Base-by-base conservation (phyloP, 176 grass and related monocot species). In the Avena insularis region DNA sequence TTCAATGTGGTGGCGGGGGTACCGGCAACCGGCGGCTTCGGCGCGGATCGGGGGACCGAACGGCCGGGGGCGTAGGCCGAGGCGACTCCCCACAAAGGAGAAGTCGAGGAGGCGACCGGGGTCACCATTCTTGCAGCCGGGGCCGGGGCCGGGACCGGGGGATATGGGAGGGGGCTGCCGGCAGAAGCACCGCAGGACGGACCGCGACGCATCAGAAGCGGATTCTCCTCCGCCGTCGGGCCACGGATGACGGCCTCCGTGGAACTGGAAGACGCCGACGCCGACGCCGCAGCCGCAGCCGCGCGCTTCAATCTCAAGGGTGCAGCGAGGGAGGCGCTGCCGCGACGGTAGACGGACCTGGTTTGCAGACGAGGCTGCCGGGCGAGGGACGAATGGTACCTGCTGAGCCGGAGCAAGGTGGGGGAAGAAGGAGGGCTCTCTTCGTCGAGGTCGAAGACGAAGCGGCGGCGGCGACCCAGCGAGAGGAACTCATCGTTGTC, bases 401-500 rank as follows among this genome's bases (percentile, higher is more conserved):
- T 51, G 73, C 47, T 4, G 13, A 3, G 48, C 47, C 23, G 73
- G 21, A 51, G 23, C 0, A 53, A 31, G 73, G 7, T 13, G 23
- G 73, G 12, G 48, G 48, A 12, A 48, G 23, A 31, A 72, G 20
- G 70, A 29, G 23, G 23, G 21, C 21, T 51, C 23, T 51, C 48
- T 9, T 76, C 73, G 73, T 36, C 66, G 14, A 29, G 47, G 73
- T 53, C 6, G 73, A 15, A 9, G 10, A 1, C 19, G 19, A n/a
- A 10, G 33, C 73, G 73, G 2, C 23, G 48, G 13, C 48, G 73
- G 23, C 48, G 47, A 16, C 73, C 12, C 23, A 16, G 46, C 47
- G 47, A 29, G 73, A 76, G 73, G 73, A 9, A 15, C 48, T 76
- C 73, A 53, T 76, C 23, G n/a, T 53, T 21, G 47, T 75, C 46